Evolutionary conservation across 495 filamentous ascomycete species (phyloP), one percentile per base, ranked within the genome.

Genomic region (Daldinia caldariorum): DNA sequence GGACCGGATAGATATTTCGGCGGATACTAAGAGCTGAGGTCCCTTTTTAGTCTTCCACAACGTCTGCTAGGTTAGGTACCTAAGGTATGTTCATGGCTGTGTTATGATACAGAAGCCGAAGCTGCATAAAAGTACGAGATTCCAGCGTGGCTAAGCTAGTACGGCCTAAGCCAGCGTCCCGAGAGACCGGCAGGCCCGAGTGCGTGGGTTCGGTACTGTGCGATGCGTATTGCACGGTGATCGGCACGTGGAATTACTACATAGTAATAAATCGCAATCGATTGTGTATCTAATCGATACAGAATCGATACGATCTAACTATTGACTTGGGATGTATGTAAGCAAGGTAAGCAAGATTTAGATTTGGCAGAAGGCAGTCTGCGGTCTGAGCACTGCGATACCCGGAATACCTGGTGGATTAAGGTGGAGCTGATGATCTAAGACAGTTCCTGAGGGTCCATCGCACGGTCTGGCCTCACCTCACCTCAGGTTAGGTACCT

Each of bases 211-310:
- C 53, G 69, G 69, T 59, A 67, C 47, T 63, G 18, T 45, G 38
- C 37, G 18, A 39, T 3, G 26, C 3, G 26, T 43, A 45, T 59
- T 29, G 32, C 32, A 39, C 51, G 63, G 62, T 37, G 49, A 63
- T 47, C 55, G 58, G 55, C 63, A 63, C 64, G 59, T 71, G 69
- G 60, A 50, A 63, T 57, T 66, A n/a, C n/a, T n/a, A n/a, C n/a
- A n/a, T n/a, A n/a, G n/a, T n/a, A 20, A 43, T 26, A 26, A 26
- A 26, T 54, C 12, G 50, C 26, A 26, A 26, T 26, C 26, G 26
- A 26, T 26, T 1, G 26, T 3, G 3, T 26, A 26, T 3, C 1
- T 3, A 26, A 26, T 26, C 26, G 26, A 26, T 26, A 26, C 26
- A 26, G 20, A 53, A 32, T 31, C 18, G 20, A 53, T 31, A 32